Evolutionary conservation across 768 basidiomycete species (phyloP), one percentile per base, ranked within the genome.

Genomic region (Leucocoprinus sp.): DNA sequence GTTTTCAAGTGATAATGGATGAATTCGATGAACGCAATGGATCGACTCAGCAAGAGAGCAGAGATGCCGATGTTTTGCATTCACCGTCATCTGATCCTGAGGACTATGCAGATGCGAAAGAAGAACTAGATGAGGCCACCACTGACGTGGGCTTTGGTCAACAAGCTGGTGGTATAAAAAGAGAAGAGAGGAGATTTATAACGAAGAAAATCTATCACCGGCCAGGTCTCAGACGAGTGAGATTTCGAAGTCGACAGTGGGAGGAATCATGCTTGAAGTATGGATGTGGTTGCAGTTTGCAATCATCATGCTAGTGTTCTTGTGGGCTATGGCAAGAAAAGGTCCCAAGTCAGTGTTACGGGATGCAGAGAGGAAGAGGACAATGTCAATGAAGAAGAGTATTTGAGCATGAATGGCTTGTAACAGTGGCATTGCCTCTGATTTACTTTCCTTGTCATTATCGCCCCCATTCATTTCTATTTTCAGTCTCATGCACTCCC

Each of bases 271-370:
- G 52, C 54, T 91, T 39, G 84, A 88, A 63, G 58, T 85, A 17
- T 91, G 89, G 89, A 61, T 91, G 51, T 88, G 87, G 85, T 59
- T 89, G 49, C 89, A 92, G 61, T 89, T 91, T 56, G 67, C 60
- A 6, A 69, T 89, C 50, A 78, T 92, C 51, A 70, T 90, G 24
- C 44, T 81, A 33, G 79, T 89, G 42, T 91, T 91, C 60, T 59
- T 92, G 43, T 88, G 78, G 72, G 76, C 84, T 26, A 84, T 89
- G 80, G 84, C 85, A 48, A 78, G 70, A 61, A 70, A 76, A 15
- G 87, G 89, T 2, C 87, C 87, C 5, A 81, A 79, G 64, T 72
- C 72, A 43, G 76, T 90, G 23, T 54, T 88, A 47, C 67, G 66
- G 28, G 73, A 78, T 46, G 66, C 60, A 38, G 61, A 64, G 24